phyloP scores from a whole-genome alignment of 495 filamentous ascomycete species.

The Daldinia bambusicola region DNA sequence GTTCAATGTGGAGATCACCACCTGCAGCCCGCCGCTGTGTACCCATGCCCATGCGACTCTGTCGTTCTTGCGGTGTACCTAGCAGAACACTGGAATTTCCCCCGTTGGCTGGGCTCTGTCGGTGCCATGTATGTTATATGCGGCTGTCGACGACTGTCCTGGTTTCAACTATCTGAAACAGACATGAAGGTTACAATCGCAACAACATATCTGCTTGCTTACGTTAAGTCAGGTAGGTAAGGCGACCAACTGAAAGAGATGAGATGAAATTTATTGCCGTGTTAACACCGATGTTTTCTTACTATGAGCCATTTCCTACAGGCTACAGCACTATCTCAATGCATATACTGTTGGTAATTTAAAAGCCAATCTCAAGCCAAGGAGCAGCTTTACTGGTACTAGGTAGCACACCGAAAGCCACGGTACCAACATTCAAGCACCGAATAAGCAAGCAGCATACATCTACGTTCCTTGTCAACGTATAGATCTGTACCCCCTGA shows the following conservation, averaged over 20 bases:
- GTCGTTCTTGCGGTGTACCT: slow-evolving; percentile 48
- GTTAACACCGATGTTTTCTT: background rate
- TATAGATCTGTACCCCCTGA: slow-evolving; percentile 26
- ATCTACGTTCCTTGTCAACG: slow-evolving; percentile 20
- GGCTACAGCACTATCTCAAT: background rate
- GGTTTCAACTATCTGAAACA: slow-evolving; percentile 29
- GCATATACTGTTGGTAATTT: background rate
- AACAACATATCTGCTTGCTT: slow-evolving; percentile 14
- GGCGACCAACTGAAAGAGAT: slow-evolving; percentile 18
- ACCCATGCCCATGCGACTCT: slow-evolving; percentile 34
- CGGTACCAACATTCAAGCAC: background rate
- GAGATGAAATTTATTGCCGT: background rate
- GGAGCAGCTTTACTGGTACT: background rate
- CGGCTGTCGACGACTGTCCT: slow-evolving; percentile 7
- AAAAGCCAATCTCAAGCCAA: background rate
- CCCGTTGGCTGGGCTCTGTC: slow-evolving; percentile 28
- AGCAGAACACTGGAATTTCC: slow-evolving; percentile 35
- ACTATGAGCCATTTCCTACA: background rate
- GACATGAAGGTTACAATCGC: slow-evolving; percentile 21
- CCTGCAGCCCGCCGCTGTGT: slow-evolving; percentile 30
- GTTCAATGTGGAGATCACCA: slow-evolving; percentile 24
- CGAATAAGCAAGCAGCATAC: slow-evolving; percentile 5
- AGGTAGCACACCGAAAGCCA: slow-evolving; percentile 5
- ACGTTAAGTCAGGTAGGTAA: slow-evolving; percentile 7
- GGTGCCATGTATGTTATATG: slow-evolving; percentile 3